phyloP scores from a whole-genome alignment of 2,329 filamentous ascomycete species.

The Curvularia verruculosa region DNA sequence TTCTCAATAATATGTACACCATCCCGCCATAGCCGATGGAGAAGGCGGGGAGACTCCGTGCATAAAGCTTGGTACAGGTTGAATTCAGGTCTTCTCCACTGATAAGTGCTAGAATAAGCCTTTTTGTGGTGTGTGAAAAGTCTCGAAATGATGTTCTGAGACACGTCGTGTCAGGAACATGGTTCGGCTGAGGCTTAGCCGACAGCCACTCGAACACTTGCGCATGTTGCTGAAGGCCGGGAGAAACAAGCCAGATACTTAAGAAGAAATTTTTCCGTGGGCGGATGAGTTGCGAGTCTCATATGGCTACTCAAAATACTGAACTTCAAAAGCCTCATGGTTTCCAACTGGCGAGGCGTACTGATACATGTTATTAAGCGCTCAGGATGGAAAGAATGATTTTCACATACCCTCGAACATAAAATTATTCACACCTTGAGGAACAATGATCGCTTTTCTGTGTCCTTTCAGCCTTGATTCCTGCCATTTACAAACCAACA shows the following conservation, averaged over 20 bases:
- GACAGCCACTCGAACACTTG: not conserved
- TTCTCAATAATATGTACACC: not conserved
- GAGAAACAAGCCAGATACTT: not conserved
- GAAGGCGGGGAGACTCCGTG: slow-evolving; percentile 2
- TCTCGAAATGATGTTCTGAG: slow-evolving; percentile 15
- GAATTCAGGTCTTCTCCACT: slow-evolving; percentile 8
- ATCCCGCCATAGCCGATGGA: slow-evolving; percentile 6
- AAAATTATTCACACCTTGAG: not conserved
- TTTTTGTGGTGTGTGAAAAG: slow-evolving; percentile 3
- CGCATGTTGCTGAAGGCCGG: not conserved
- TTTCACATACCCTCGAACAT: not conserved
- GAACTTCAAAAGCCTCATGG: not conserved
- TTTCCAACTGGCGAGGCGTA: too few species aligned
- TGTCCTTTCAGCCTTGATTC: not conserved
- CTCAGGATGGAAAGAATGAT: not conserved
- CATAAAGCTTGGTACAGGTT: slow-evolving; percentile 13
- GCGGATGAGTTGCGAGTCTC: not conserved
- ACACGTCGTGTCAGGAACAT: slow-evolving; percentile 25
- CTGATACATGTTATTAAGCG: too few species aligned
- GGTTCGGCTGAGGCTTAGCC: slow-evolving; percentile 14
- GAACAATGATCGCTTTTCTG: not conserved
- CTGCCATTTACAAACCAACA: not conserved
- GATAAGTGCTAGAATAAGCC: not conserved
- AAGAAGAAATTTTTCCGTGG: not conserved
- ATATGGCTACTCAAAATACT: not conserved